Conservation (phyloP, 495 filamentous ascomycete genomes). For the Aspergillus conjunctus region DNA sequence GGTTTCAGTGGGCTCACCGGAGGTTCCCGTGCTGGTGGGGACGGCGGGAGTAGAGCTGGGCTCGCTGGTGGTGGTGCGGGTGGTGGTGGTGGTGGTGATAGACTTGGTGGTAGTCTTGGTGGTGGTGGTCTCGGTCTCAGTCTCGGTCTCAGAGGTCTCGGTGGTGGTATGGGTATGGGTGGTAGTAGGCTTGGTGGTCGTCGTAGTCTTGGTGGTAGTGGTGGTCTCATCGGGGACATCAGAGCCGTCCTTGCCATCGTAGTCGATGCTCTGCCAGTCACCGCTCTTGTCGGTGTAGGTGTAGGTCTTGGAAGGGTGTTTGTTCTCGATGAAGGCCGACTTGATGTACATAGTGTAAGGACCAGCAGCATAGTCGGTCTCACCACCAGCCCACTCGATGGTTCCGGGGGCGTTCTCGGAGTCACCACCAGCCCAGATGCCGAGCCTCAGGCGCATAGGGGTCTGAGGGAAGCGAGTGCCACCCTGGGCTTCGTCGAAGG, state of each 20-base stretch:
- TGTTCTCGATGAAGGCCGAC: conserved; percentile 43
- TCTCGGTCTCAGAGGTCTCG: conserved; percentile 8
- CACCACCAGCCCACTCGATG: conserved; percentile 73
- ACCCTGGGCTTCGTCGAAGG: conserved; percentile 58
- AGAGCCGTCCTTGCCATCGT: conserved; percentile 19
- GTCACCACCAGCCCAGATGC: conserved; percentile 83
- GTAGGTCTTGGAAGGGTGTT: conserved; percentile 40
- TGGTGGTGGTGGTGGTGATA: conserved; percentile 8
- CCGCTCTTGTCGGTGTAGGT: conserved; percentile 43
- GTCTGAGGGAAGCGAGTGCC: conserved; percentile 85
- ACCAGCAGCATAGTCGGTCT: conserved; percentile 63
- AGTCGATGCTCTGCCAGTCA: conserved; percentile 39
- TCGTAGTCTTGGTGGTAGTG: conserved; percentile 12
- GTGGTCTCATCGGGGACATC: conserved; percentile 13
- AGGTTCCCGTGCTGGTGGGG: background rate
- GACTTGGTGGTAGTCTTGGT: conserved; percentile 8
- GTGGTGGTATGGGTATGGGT: conserved; percentile 7
- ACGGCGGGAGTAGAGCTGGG: conserved; percentile 7
- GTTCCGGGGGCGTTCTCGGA: conserved; percentile 58
- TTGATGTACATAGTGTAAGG: conserved; percentile 73
- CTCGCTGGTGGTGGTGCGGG: conserved; percentile 11
- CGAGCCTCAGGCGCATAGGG: conserved; percentile 80
- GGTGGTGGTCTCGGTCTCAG: conserved; percentile 11
- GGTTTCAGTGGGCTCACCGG: no score
- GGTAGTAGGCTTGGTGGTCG: conserved; percentile 9